Conservation (phyloP, 1,284 basidiomycete species). For the Omphalotus olearius region DNA sequence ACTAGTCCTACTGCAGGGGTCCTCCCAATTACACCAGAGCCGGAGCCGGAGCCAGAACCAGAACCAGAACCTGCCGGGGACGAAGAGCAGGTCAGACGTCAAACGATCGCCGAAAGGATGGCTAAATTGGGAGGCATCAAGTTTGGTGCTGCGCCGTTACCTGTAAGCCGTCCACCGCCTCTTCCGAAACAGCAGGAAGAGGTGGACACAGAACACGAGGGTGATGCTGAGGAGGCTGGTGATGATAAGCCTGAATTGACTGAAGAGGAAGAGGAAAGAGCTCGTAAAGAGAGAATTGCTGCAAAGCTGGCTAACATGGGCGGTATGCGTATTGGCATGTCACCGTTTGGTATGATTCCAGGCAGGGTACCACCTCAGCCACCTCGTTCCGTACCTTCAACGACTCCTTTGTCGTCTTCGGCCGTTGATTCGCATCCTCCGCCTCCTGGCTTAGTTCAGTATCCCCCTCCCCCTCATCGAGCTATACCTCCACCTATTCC, state of each 20-base stretch:
- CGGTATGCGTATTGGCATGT: constrained; percentile 74
- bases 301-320: constrained; percentile 70
- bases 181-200: constrained; percentile 27
- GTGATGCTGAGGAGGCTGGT: constrained; percentile 18
- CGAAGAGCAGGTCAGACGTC: constrained; percentile 44
- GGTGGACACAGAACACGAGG: constrained; percentile 24
- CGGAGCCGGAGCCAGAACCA: constrained; percentile 12
- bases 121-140: constrained; percentile 71
- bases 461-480: constrained; percentile 26
- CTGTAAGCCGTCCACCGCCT: constrained; percentile 33
- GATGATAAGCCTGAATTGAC: constrained; percentile 25
- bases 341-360: constrained; percentile 40
- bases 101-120: constrained; percentile 75
- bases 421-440: constrained; percentile 23
- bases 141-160: constrained; percentile 56
- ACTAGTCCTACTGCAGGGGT: not conserved
- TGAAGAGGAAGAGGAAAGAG: constrained; percentile 61
- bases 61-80: constrained; percentile 35
- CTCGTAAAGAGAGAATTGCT: constrained; percentile 66
- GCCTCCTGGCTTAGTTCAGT: constrained; percentile 6
- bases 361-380: constrained; percentile 15
- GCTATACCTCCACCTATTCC: constrained; percentile 31
- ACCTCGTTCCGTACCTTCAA: not conserved
- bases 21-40: not conserved
- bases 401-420: constrained; percentile 5